These are phyloP conservation scores for Trichoderma afroharzianum DNA, from an alignment of 2,329 filamentous ascomycete genomes.

Conservation along the genomic window DNA sequence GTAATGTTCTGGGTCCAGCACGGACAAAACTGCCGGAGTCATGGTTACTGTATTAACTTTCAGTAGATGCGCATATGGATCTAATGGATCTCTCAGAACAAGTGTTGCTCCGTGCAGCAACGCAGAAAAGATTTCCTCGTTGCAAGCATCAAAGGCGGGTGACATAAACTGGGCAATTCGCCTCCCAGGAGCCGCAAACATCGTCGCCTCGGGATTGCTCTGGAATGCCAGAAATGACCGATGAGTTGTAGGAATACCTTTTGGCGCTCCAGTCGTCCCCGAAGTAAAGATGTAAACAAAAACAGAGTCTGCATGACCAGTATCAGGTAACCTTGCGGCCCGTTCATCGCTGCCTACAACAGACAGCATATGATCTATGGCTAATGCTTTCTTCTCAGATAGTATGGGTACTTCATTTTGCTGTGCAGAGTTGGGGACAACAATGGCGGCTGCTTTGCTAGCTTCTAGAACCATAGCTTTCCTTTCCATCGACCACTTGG, in stretches of 20 bases:
- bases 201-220: constrained; percentile 12
- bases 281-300: constrained; percentile 15
- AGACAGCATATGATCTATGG: neutral
- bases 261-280: constrained; percentile 12
- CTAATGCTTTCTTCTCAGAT: neutral
- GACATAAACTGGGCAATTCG: constrained; percentile 18
- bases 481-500: constrained; percentile 12
- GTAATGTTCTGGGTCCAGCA: neutral
- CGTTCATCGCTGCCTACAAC: too few species aligned
- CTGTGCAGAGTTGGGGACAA: neutral
- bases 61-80: constrained; percentile 7
- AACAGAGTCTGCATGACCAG: neutral
- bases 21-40: constrained; percentile 5
- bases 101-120: constrained; percentile 13
- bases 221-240: constrained; percentile 9
- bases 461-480: neutral
- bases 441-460: neutral
- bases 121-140: constrained; percentile 7
- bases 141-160: constrained; percentile 11
- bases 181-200: constrained; percentile 10
- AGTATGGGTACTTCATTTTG: neutral
- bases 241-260: constrained; percentile 12
- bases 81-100: constrained; percentile 7
- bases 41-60: constrained; percentile 6
- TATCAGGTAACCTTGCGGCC: neutral